A percentile compares a stretch with the other conserved stretches of the same genome.
phyloP scores from a whole-genome alignment of 345 rosid genomes.

The Ceriops zippeliana region DNA sequence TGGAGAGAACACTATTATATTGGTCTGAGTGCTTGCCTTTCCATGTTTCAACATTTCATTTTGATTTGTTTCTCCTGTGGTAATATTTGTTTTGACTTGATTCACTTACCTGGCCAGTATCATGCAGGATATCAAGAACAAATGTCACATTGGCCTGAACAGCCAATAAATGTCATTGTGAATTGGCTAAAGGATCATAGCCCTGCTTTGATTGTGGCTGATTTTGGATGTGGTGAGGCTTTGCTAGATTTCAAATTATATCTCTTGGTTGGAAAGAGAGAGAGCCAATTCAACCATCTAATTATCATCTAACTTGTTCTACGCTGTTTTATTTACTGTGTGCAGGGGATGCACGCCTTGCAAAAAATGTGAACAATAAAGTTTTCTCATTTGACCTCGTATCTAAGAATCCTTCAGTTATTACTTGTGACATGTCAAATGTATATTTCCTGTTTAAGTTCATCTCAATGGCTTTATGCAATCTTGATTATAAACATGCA shows the following conservation, averaged over 20 bases:
- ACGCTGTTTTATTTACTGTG: slow-evolving; percentile 4
- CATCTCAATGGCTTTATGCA: background rate
- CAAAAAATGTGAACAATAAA: slow-evolving; percentile 79
- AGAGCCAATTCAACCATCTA: background rate
- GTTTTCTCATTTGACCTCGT: slow-evolving; percentile 93
- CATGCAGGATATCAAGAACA: slow-evolving; percentile 94
- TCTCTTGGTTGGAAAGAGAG: slow-evolving; percentile 9
- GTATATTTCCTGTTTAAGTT: slow-evolving; percentile 33
- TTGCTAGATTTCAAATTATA: slow-evolving; percentile 6
- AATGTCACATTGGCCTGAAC: slow-evolving; percentile 96
- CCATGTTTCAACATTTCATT: background rate
- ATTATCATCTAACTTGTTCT: background rate
- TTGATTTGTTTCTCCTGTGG: background rate
- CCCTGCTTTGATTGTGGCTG: slow-evolving; percentile 82
- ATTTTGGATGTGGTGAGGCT: slow-evolving; percentile 94
- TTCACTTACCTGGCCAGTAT: slow-evolving; percentile 53
- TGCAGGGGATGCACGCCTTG: slow-evolving; percentile 82
- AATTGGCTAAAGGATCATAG: slow-evolving; percentile 59
- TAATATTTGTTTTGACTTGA: slow-evolving; percentile 14
- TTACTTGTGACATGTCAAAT: slow-evolving; percentile 89
- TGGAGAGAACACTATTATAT: background rate
- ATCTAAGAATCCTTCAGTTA: slow-evolving; percentile 68
- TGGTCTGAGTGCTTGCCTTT: no score
- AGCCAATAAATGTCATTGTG: slow-evolving; percentile 67
- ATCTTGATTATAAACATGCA: background rate